These are phyloP conservation scores for Huntiella omanensis DNA, from an alignment of 2,329 filamentous ascomycete genomes.

Conservation along the genomic window DNA sequence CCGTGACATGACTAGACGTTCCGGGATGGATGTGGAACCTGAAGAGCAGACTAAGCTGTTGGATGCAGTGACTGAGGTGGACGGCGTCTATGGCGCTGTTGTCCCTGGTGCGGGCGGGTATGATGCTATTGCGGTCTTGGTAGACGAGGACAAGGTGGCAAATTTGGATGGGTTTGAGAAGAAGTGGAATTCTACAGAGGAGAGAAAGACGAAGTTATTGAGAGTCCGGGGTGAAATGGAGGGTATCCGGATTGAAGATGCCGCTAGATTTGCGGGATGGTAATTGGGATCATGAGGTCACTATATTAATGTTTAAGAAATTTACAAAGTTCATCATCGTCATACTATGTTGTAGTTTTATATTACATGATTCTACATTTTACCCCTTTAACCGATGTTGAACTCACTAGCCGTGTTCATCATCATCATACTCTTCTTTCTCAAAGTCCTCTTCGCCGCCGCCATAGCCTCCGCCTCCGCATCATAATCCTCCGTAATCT, in stretches of 20 bases:
- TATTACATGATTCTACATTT: neutral
- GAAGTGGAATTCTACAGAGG: conserved; percentile 38
- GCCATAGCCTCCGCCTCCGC: conserved; percentile 23
- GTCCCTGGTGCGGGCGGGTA: conserved; percentile 89
- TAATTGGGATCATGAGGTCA: neutral
- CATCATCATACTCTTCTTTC: conserved; percentile 45
- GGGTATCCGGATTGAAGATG: conserved; percentile 33
- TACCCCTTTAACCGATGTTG: conserved; percentile 37
- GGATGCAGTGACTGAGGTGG: conserved; percentile 50
- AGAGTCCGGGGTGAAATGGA: conserved; percentile 55
- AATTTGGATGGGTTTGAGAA: conserved; percentile 48
- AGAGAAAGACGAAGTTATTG: conserved; percentile 47
- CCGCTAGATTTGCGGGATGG: conserved; percentile 27
- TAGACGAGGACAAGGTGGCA: conserved; percentile 46
- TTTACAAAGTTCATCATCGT: too few species aligned
- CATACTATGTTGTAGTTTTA: neutral
- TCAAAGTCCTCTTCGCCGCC: conserved; percentile 29
- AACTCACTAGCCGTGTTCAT: conserved; percentile 48
- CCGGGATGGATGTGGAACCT: conserved; percentile 77
- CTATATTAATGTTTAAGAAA: neutral
- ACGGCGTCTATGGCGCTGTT: conserved; percentile 75
- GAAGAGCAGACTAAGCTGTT: conserved; percentile 66
- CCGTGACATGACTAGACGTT: conserved; percentile 53
- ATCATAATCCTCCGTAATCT: conserved; percentile 10
- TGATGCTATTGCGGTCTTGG: conserved; percentile 68